Conservation (phyloP, 352 stramenopile genomes). For the Phytophthora pisi region DNA sequence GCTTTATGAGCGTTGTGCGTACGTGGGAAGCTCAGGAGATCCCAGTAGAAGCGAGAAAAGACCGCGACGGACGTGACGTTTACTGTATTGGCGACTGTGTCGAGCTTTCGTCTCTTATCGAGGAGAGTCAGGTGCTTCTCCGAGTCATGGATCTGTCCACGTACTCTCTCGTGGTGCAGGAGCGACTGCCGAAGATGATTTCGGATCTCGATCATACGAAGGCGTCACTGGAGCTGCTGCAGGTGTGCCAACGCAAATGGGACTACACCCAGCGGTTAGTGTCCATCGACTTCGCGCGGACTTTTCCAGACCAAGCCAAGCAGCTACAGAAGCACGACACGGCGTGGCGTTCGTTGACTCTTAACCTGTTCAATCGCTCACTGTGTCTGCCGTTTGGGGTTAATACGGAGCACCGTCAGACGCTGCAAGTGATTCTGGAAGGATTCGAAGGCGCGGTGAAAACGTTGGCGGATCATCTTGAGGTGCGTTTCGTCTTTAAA, state of each 20-base stretch:
- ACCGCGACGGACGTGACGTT: constrained; percentile 64
- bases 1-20: constrained; percentile 56
- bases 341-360: constrained; percentile 57
- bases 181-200: constrained; percentile 51
- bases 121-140: constrained; percentile 78
- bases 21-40: constrained; percentile 73
- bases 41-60: constrained; percentile 47
- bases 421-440: constrained; percentile 45
- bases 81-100: constrained; percentile 60
- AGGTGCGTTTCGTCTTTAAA: constrained; percentile 28
- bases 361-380: constrained; percentile 49
- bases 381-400: constrained; percentile 63
- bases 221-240: constrained; percentile 56
- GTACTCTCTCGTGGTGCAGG: constrained; percentile 63
- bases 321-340: constrained; percentile 57
- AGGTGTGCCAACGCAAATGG: constrained; percentile 70
- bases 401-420: constrained; percentile 50
- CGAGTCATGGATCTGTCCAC: constrained; percentile 76
- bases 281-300: constrained; percentile 64
- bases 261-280: constrained; percentile 67
- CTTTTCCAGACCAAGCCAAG: constrained; percentile 66
- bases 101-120: constrained; percentile 60
- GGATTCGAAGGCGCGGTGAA: constrained; percentile 62
- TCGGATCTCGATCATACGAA: constrained; percentile 54
- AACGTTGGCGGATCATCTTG: constrained; percentile 59